A percentile compares a stretch with the other conserved stretches of the same genome.
Conservation (phyloP, 768 basidiomycete genomes). For the Hericium rajendrae region DNA sequence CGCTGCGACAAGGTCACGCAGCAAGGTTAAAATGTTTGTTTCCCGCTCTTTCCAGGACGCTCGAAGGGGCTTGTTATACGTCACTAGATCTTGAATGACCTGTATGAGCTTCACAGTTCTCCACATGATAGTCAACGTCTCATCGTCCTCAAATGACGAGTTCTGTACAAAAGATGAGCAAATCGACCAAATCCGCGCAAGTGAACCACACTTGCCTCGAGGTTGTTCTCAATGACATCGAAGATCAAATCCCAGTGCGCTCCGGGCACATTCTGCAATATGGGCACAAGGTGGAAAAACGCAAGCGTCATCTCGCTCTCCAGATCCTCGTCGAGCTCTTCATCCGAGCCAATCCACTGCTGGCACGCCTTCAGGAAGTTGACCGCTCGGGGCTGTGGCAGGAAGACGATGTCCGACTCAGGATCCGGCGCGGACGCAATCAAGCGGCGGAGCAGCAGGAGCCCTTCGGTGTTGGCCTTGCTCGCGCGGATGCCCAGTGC, state of each 20-base stretch:
- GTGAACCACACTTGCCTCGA: constrained; percentile 54
- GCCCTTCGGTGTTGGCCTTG: constrained; percentile 60
- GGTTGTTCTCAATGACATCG: constrained; percentile 77
- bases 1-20: constrained; percentile 51
- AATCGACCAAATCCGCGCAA: not conserved
- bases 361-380: constrained; percentile 81
- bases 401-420: constrained; percentile 73
- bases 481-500: constrained; percentile 55
- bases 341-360: constrained; percentile 62
- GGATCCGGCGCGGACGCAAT: constrained; percentile 64
- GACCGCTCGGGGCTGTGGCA: constrained; percentile 77
- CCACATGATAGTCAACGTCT: constrained; percentile 52
- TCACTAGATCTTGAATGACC: constrained; percentile 56
- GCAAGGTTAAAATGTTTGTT: constrained; percentile 39
- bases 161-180: constrained; percentile 29
- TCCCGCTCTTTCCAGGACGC: constrained; percentile 58
- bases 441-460: constrained; percentile 59
- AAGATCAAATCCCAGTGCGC: constrained; percentile 91
- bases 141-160: constrained; percentile 46
- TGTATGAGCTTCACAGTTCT: constrained; percentile 61
- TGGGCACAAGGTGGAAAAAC: constrained; percentile 70
- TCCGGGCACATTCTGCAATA: constrained; percentile 80
- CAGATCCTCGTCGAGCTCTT: constrained; percentile 64
- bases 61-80: constrained; percentile 65
- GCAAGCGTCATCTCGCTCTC: constrained; percentile 70